phyloP scores from a whole-genome alignment of 2,329 filamentous ascomycete species.

The Coniochaeta sp. region DNA sequence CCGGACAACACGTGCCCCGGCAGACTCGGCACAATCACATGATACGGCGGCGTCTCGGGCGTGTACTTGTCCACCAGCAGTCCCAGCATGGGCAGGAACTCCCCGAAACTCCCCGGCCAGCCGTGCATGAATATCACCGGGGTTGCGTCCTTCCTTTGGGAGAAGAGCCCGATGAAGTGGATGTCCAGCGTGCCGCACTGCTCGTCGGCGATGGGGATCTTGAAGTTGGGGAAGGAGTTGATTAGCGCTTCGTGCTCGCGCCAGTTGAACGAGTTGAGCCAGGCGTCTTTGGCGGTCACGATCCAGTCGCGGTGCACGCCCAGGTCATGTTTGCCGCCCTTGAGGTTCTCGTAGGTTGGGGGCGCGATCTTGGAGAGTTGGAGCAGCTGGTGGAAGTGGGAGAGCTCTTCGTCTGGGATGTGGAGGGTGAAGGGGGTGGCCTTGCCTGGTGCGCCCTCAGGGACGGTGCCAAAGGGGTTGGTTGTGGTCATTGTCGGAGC shows the following conservation, averaged over 20 bases:
- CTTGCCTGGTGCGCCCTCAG: too few species aligned
- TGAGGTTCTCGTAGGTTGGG: background rate
- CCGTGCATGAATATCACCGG: slow-evolving; percentile 41
- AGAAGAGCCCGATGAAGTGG: slow-evolving; percentile 51
- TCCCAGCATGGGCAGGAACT: slow-evolving; percentile 46
- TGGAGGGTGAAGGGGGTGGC: too few species aligned
- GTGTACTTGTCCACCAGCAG: slow-evolving; percentile 39
- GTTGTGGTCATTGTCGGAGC: too few species aligned
- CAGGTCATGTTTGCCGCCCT: slow-evolving; percentile 1
- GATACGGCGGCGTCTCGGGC: slow-evolving; percentile 43
- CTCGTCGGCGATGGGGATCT: slow-evolving; percentile 27
- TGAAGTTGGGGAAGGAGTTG: slow-evolving; percentile 44
- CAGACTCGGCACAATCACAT: slow-evolving; percentile 48
- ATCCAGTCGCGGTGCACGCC: slow-evolving; percentile 34
- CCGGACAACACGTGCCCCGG: slow-evolving; percentile 46
- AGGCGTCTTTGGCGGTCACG: slow-evolving; percentile 27
- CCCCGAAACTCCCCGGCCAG: slow-evolving; percentile 43
- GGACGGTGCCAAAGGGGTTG: too few species aligned
- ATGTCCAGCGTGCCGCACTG: slow-evolving; percentile 28
- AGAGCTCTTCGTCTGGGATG: too few species aligned
- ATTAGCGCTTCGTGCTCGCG: slow-evolving; percentile 26
- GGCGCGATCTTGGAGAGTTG: background rate
- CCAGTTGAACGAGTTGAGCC: slow-evolving; percentile 41
- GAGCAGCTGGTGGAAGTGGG: background rate
- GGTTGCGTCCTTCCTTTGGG: slow-evolving; percentile 37